These are phyloP conservation scores for Fusarium penzigii DNA, from an alignment of 2,329 filamentous ascomycete species.

Conservation along the genomic window DNA sequence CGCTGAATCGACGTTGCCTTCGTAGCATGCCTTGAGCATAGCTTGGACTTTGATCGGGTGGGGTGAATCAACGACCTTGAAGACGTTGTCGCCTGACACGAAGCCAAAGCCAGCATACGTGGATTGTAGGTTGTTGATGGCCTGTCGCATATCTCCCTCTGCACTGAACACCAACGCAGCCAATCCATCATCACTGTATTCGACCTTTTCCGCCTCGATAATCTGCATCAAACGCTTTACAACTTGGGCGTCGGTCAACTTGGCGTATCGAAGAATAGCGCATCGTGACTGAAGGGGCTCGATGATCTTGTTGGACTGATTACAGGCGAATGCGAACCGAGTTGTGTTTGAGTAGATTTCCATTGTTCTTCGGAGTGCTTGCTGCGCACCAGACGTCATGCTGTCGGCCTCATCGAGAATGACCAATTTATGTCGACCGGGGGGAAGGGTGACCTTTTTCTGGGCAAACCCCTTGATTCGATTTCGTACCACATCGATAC, in stretches of 20 bases:
- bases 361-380: slow-evolving; percentile 94
- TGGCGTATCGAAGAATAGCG: slow-evolving; percentile 90
- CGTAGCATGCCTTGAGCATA: slow-evolving; percentile 96
- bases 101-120: slow-evolving; percentile 93
- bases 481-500: slow-evolving; percentile 96
- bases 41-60: slow-evolving; percentile 98
- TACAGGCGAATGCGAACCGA: slow-evolving; percentile 96
- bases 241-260: slow-evolving; percentile 88
- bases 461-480: slow-evolving; percentile 98
- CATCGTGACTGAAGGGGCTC: slow-evolving; percentile 97
- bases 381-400: slow-evolving; percentile 96
- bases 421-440: slow-evolving; percentile 90
- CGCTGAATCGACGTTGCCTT: slow-evolving; percentile 85
- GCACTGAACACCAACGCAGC: slow-evolving; percentile 97
- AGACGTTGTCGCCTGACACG: slow-evolving; percentile 96
- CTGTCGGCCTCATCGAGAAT: slow-evolving; percentile 98
- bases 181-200: slow-evolving; percentile 89
- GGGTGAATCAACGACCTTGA: slow-evolving; percentile 94
- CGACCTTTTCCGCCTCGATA: slow-evolving; percentile 85
- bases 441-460: slow-evolving; percentile 94
- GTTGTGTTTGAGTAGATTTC: slow-evolving; percentile 98
- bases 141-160: slow-evolving; percentile 98
- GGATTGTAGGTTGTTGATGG: slow-evolving; percentile 97
- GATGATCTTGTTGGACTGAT: slow-evolving; percentile 99
- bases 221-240: slow-evolving; percentile 91